phyloP scores from a whole-genome alignment of 495 filamentous ascomycete species.

The Emericellopsis terricola region DNA sequence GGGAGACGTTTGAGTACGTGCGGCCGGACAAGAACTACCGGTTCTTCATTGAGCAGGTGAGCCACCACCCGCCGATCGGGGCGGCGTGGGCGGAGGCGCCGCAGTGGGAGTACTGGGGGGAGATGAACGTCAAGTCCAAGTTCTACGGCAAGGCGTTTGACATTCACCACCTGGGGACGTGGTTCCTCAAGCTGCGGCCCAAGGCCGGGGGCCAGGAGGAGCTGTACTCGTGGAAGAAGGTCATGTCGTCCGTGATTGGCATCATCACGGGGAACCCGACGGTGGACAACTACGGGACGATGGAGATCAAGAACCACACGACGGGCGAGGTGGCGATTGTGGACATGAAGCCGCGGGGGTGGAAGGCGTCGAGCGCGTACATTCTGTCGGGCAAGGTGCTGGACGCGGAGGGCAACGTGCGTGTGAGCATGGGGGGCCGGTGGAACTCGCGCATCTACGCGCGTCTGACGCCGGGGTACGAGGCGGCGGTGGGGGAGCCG shows the following conservation, averaged over 20 bases:
- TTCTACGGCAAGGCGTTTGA: conserved; percentile 97
- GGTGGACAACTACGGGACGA: conserved; percentile 95
- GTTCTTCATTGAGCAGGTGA: conserved; percentile 97
- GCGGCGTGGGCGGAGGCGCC: conserved; percentile 86
- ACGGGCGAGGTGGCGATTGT: conserved; percentile 81
- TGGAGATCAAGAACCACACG: conserved; percentile 94
- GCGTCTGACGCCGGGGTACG: conserved; percentile 77
- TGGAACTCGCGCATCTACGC: conserved; percentile 99
- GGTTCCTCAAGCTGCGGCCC: conserved; percentile 83
- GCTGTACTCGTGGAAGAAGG: conserved; percentile 97
- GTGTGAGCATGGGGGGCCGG: conserved; percentile 77
- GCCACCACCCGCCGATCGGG: conserved; percentile 91
- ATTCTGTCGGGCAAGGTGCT: conserved; percentile 73
- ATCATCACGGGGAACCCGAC: conserved; percentile 94
- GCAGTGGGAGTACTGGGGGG: conserved; percentile 95
- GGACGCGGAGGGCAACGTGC: conserved; percentile 50
- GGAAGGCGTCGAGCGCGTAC: conserved; percentile 82
- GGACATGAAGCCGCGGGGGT: conserved; percentile 90
- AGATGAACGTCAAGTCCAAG: conserved; percentile 91
- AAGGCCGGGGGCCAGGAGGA: conserved; percentile 60
- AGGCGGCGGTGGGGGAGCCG: conserved; percentile 46
- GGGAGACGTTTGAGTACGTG: conserved; percentile 93
- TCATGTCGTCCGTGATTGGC: conserved; percentile 90
- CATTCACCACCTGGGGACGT: conserved; percentile 88
- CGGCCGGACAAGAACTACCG: conserved; percentile 92